Evolutionary conservation across 805 yeast species (phyloP).

Genomic region (Ogataea wickerhamii): DNA sequence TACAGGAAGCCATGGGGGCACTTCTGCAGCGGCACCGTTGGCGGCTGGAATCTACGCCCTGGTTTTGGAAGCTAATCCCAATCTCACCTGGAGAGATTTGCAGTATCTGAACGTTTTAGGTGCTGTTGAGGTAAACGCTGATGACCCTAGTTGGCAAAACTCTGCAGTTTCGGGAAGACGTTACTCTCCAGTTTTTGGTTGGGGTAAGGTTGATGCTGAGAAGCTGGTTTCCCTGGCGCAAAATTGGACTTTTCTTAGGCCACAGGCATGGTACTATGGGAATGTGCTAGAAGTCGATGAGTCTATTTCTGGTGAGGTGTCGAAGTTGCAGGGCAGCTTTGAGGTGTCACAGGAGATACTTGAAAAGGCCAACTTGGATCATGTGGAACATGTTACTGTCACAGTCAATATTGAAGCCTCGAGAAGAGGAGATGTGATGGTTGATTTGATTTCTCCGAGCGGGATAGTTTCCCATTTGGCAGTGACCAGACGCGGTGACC

Average conservation of each 20-base stretch:
- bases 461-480: slow-evolving; percentile 77
- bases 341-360: slow-evolving; percentile 48
- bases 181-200: slow-evolving; percentile 87
- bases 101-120: slow-evolving; percentile 78
- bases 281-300: slow-evolving; percentile 37
- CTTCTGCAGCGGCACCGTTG: slow-evolving; percentile 97
- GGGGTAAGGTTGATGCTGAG: slow-evolving; percentile 86
- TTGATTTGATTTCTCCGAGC: slow-evolving; percentile 66
- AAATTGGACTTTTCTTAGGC: slow-evolving; percentile 77
- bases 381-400: slow-evolving; percentile 83
- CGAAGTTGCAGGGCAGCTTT: slow-evolving; percentile 35
- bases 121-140: slow-evolving; percentile 62
- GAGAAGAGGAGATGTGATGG: slow-evolving; percentile 65
- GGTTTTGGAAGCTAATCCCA: slow-evolving; percentile 77
- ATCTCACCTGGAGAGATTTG: slow-evolving; percentile 91
- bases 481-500: slow-evolving; percentile 58
- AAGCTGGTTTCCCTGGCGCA: slow-evolving; percentile 67
- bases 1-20: slow-evolving; percentile 82
- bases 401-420: slow-evolving; percentile 65
- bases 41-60: slow-evolving; percentile 95
- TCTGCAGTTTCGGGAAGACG: slow-evolving; percentile 59
- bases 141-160: slow-evolving; percentile 70
- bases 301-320: slow-evolving; percentile 18
- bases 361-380: slow-evolving; percentile 54
- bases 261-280: slow-evolving; percentile 77